Conservation (phyloP, 2,329 filamentous ascomycete genomes). For the Pestalotiopsis sp. region DNA sequence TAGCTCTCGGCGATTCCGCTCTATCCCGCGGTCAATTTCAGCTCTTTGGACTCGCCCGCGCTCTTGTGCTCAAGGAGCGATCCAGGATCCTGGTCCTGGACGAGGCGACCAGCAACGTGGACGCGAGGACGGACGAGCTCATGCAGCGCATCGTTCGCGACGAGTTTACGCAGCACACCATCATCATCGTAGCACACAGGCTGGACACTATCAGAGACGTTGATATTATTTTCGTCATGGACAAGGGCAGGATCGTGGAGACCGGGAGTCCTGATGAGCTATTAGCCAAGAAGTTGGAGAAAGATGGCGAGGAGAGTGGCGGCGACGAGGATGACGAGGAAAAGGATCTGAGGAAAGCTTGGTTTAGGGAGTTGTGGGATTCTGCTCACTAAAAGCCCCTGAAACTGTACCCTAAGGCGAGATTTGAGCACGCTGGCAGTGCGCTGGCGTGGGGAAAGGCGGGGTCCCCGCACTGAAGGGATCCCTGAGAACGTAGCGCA, state of each 20-base stretch:
- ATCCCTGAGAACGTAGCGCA: no score
- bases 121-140: conserved; percentile 1
- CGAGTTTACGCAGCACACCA: conserved; percentile 1
- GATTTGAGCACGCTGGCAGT: no score
- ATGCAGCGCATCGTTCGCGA: neutral
- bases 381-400: no score
- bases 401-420: no score
- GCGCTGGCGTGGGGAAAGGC: no score
- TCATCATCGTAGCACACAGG: conserved; percentile 9
- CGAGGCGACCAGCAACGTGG: conserved; percentile 3
- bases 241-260: neutral
- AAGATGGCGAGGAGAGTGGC: no score
- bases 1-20: neutral
- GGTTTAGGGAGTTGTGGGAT: no score
- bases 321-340: no score
- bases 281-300: neutral
- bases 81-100: conserved; percentile 1
- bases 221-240: conserved; percentile 4
- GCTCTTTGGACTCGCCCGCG: neutral
- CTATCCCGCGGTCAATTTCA: neutral
- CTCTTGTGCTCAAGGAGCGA: neutral
- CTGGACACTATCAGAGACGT: conserved; percentile 1
- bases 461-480: no score
- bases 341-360: no score
- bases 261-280: neutral